A percentile compares a stretch with the other conserved stretches of the same genome.
Conservation (phyloP, 495 filamentous ascomycete species). For the Penicillium riverlandense region DNA sequence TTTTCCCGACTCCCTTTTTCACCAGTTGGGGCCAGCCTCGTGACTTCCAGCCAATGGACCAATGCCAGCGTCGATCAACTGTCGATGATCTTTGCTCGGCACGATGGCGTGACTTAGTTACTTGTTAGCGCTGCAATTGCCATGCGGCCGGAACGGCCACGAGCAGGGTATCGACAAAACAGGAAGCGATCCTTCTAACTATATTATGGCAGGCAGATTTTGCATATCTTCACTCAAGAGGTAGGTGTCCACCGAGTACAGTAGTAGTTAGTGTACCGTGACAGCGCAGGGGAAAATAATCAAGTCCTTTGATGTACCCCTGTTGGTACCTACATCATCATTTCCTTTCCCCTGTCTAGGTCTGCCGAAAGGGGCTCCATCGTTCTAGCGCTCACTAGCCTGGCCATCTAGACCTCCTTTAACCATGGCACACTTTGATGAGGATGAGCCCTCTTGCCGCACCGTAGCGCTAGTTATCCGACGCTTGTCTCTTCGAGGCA, state of each 20-base stretch:
- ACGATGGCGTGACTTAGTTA: constrained; percentile 14
- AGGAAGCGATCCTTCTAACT: too few relatives aligned
- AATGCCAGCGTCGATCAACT: constrained; percentile 4
- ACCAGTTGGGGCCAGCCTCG: constrained; percentile 8
- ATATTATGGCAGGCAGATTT: too few relatives aligned
- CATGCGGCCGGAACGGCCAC: constrained; percentile 3
- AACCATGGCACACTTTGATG: constrained; percentile 26
- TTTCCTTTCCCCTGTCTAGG: constrained; percentile 13
- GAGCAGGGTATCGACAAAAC: not conserved
- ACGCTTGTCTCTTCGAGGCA: too few relatives aligned
- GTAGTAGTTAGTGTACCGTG: too few relatives aligned
- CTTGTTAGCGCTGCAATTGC: constrained; percentile 10
- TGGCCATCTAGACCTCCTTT: constrained; percentile 1
- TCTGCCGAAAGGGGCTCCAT: constrained; percentile 9
- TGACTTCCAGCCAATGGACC: not conserved
- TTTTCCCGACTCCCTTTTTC: constrained; percentile 15
- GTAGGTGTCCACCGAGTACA: too few relatives aligned
- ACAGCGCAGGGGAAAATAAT: too few relatives aligned
- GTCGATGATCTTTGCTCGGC: constrained; percentile 36
- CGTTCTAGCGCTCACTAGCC: constrained; percentile 21
- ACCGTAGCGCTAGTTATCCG: too few relatives aligned
- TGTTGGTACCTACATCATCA: not conserved
- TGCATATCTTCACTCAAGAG: too few relatives aligned
- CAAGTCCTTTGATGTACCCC: too few relatives aligned
- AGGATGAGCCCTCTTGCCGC: constrained; percentile 8